A percentile compares a stretch with the other conserved stretches of the same genome.
Conservation (phyloP, 2,329 filamentous ascomycete genomes). For the Amesomyces nigricolor region DNA sequence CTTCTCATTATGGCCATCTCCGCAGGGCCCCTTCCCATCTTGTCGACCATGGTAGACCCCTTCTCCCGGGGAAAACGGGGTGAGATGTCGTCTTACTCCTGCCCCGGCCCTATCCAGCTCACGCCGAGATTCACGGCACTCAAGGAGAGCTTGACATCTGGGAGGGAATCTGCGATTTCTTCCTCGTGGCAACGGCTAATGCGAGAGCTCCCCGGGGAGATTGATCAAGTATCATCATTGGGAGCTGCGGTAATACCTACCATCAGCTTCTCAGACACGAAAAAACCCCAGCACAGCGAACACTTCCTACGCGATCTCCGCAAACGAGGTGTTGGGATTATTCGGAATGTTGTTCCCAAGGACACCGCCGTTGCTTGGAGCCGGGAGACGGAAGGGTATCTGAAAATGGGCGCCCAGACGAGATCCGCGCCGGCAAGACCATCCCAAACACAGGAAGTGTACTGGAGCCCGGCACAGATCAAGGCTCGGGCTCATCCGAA, state of each 20-base stretch:
- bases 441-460: conserved; percentile 34
- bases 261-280: conserved; percentile 38
- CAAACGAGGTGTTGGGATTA: conserved; percentile 23
- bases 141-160: conserved; percentile 37
- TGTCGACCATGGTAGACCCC: conserved; percentile 22
- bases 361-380: conserved; percentile 41
- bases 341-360: conserved; percentile 23
- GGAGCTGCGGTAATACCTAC: conserved; percentile 37
- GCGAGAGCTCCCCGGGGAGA: conserved; percentile 33
- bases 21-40: conserved; percentile 15
- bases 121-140: conserved; percentile 39
- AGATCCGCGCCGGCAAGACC: conserved; percentile 30
- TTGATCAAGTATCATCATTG: conserved; percentile 32
- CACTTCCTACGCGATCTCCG: conserved; percentile 24
- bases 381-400: conserved; percentile 44
- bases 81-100: conserved; percentile 31
- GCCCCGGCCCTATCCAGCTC: conserved; percentile 35
- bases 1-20: conserved; percentile 21
- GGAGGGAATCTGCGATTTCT: conserved; percentile 35
- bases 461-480: conserved; percentile 38
- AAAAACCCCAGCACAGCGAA: conserved; percentile 26
- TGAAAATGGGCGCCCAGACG: conserved; percentile 40
- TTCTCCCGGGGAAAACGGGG: conserved; percentile 8
- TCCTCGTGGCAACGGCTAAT: conserved; percentile 40
- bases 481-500: conserved; percentile 37